Evolutionary conservation across 2,329 filamentous ascomycete genomes (phyloP).

Genomic region (Falciphora oryzae): DNA sequence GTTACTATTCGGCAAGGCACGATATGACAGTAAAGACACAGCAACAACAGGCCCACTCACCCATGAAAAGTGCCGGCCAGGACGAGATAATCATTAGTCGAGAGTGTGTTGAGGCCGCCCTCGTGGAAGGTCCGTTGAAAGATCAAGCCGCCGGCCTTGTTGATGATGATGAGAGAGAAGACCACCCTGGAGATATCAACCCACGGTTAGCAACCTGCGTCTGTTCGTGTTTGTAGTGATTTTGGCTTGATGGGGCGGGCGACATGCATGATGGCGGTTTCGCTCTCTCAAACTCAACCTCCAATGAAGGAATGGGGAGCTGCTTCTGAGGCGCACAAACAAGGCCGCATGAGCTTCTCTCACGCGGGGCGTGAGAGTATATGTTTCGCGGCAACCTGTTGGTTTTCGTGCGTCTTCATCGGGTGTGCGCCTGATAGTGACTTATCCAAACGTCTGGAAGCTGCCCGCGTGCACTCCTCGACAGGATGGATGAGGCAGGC

Average conservation of each 20-base stretch:
- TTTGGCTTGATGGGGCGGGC: too few species aligned
- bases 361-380: too few species aligned
- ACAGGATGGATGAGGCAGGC: too few species aligned
- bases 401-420: neutral
- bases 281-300: neutral
- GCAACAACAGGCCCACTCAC: constrained; percentile 38
- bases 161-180: constrained; percentile 94
- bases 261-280: constrained; percentile 3
- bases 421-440: neutral
- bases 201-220: neutral
- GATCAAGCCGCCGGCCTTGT: constrained; percentile 94
- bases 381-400: neutral
- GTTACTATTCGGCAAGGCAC: neutral
- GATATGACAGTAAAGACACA: neutral
- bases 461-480: too few species aligned
- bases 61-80: constrained; percentile 96
- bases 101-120: constrained; percentile 77
- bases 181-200: constrained; percentile 62
- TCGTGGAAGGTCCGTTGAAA: constrained; percentile 94
- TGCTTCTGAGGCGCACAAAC: neutral
- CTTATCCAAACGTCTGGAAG: neutral
- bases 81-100: constrained; percentile 93
- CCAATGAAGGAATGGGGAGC: neutral
- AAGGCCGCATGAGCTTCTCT: neutral
- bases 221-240: neutral